Evolutionary conservation across 495 filamentous ascomycete species (phyloP), one percentile per base, ranked within the genome.

Genomic region (Aspergillus hancockii): DNA sequence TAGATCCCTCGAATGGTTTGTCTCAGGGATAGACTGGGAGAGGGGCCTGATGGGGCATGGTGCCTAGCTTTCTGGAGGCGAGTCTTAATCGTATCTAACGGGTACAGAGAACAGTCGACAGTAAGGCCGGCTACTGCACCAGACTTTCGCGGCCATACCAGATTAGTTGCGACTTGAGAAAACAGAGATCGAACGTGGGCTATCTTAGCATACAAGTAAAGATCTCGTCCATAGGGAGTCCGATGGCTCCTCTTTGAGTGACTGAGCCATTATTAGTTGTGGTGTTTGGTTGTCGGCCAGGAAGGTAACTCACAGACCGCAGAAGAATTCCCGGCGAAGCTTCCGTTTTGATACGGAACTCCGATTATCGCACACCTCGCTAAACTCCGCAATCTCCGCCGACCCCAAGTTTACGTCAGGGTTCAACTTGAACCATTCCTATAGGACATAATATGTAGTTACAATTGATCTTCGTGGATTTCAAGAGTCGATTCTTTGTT

Each of bases 1-100:
- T 88, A 88, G 41, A 86, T 74, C 12, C 88, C 88, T 55, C 94
- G 94, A 64, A 97, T 85, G 31, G 77, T 75, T 61, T 78, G 75
- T 34, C 71, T 70, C 7, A 78, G 68, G 41, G 75, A 72, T n/a
- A 75, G 54, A n/a, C 63, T 65, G 16, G 74, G 30, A 23, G 65
- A 28, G 49, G 74, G 88, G 67, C 88, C 90, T 8, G 88, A 84
- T 19, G 88, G 79, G 69, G 86, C 79, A 79, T 93, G 71, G 69
- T 91, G 91, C 57, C 80, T 70, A 63, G 83, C 82, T 66, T 94
- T 96, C 75, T 98, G 94, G 31, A 98, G 90, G 2, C 94, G 91
- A 49, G 90, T 94, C 75, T 94, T 95, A 64, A 94, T 85, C 0
- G 92, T 95, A 81, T 94, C 91, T 76, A 96, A 89, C 1, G 91